phyloP scores from a whole-genome alignment of 768 basidiomycete genomes.

The Podaxis sp. region DNA sequence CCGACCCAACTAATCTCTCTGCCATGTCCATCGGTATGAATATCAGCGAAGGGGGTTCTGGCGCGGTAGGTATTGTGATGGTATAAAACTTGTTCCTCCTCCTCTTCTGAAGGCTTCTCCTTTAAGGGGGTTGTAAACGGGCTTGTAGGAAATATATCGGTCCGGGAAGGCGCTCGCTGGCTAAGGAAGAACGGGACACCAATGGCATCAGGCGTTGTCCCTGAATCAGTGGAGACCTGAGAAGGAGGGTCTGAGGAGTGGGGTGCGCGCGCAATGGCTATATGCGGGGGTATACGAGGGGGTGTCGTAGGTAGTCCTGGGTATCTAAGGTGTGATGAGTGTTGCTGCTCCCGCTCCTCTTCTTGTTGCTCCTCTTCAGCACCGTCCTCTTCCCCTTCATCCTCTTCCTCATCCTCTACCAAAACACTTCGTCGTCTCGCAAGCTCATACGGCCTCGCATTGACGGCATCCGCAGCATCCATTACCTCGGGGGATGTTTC shows the following conservation, averaged over 20 bases:
- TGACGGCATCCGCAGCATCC: constrained; percentile 23
- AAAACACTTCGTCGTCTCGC: constrained; percentile 60
- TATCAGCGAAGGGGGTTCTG: constrained; percentile 36
- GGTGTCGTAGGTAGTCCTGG: constrained; percentile 43
- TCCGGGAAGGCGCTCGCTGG: constrained; percentile 49
- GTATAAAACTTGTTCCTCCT: constrained; percentile 71
- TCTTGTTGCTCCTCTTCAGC: constrained; percentile 44
- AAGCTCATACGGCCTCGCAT: constrained; percentile 39
- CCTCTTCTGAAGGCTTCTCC: constrained; percentile 58
- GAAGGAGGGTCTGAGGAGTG: constrained; percentile 57
- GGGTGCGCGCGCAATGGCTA: constrained; percentile 36
- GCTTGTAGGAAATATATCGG: constrained; percentile 64
- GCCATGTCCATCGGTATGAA: constrained; percentile 40
- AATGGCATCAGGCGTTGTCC: constrained; percentile 32
- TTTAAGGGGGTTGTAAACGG: constrained; percentile 72
- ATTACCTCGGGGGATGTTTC: constrained; percentile 22
- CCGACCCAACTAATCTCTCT: constrained; percentile 79
- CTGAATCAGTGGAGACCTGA: constrained; percentile 44
- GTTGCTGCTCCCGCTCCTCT: constrained; percentile 12
- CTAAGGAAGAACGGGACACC: constrained; percentile 52
- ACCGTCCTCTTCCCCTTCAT: constrained; percentile 30
- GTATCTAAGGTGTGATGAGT: constrained; percentile 40
- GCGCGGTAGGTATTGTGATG: constrained; percentile 53
- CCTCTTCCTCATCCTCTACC: constrained; percentile 71
- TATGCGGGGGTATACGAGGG: constrained; percentile 31